Percentiles rank a stretch among this genome's conserved stretches.
Evolutionary conservation across 192 early-diverging fungal genomes (phyloP).

Genomic region (Thoreauomyces humboldtii): DNA sequence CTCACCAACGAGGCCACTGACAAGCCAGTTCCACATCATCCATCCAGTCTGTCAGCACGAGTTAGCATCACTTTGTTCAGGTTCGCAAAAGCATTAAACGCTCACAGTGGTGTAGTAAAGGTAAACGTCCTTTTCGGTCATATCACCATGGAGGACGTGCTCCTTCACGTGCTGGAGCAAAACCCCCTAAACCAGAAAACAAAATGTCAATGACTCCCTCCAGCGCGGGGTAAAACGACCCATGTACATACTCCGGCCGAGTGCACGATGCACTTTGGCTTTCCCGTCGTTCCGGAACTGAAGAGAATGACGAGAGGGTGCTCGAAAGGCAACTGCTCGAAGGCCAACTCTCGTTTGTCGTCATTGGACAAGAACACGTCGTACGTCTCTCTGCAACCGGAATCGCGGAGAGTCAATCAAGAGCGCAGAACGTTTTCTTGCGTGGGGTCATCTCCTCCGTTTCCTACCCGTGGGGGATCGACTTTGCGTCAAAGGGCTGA

Average conservation of each 20-base stretch:
- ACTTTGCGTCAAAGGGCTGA: slow-evolving; percentile 7
- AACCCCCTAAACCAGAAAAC: slow-evolving; percentile 67
- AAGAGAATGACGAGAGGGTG: slow-evolving; percentile 92
- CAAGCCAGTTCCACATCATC: slow-evolving; percentile 99
- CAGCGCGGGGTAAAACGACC: neutral
- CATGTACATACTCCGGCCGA: slow-evolving; percentile 69
- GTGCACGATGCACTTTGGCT: slow-evolving; percentile 97
- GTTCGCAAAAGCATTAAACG: neutral
- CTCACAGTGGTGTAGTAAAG: slow-evolving; percentile 66
- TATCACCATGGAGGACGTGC: slow-evolving; percentile 81
- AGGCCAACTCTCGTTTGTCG: slow-evolving; percentile 49
- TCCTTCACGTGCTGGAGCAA: slow-evolving; percentile 94
- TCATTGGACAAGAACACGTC: slow-evolving; percentile 54
- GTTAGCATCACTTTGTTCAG: neutral
- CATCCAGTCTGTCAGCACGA: slow-evolving; percentile 60
- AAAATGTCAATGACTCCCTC: neutral
- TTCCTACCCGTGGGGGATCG: slow-evolving; percentile 36
- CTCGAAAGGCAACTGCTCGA: slow-evolving; percentile 85
- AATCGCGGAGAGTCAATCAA: slow-evolving; percentile 4
- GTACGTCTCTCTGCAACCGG: slow-evolving; percentile 13
- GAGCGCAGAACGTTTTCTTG: neutral
- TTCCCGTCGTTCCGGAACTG: slow-evolving; percentile 87
- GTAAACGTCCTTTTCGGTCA: slow-evolving; percentile 71
- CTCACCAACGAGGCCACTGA: slow-evolving; percentile 61
- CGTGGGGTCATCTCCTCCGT: neutral